Conservation (phyloP, 495 filamentous ascomycete genomes). For the Glarea lozoyensis region DNA sequence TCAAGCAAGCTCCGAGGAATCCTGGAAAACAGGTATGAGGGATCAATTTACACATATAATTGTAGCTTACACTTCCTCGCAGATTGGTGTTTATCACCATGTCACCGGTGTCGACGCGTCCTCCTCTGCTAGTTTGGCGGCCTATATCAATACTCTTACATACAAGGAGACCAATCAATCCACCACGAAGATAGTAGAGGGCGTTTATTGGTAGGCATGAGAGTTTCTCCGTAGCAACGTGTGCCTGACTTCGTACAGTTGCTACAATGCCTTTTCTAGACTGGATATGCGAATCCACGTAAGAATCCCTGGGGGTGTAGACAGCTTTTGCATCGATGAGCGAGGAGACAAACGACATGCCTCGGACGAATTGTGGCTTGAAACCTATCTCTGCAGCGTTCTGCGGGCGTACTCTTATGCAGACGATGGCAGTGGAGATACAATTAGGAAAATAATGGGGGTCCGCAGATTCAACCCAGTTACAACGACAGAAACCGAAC, state of each 20-base stretch:
- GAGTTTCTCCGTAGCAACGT: background rate
- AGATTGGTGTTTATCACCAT: constrained; percentile 96
- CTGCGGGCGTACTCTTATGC: constrained; percentile 92
- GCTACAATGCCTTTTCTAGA: constrained; percentile 98
- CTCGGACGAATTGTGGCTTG: constrained; percentile 88
- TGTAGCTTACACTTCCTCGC: background rate
- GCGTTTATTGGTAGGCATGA: constrained; percentile 70
- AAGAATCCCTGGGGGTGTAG: constrained; percentile 88
- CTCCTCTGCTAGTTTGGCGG: constrained; percentile 90
- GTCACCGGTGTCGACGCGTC: constrained; percentile 96
- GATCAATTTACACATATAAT: constrained; percentile 1
- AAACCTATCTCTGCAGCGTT: constrained; percentile 92
- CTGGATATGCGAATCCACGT: constrained; percentile 98
- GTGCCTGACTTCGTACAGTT: constrained; percentile 40
- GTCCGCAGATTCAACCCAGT: constrained; percentile 94
- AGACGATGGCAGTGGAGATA: constrained; percentile 85
- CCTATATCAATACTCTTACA: constrained; percentile 95
- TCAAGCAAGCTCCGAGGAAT: constrained; percentile 70
- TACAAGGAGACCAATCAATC: constrained; percentile 72
- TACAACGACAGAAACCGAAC: constrained; percentile 93
- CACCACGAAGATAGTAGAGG: constrained; percentile 82
- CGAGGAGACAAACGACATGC: constrained; percentile 87
- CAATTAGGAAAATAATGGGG: constrained; percentile 87
- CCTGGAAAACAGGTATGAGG: constrained; percentile 51
- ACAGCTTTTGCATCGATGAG: constrained; percentile 95